These are phyloP conservation scores for Ustilago curta DNA, from an alignment of 1,284 basidiomycete genomes.

Conservation along the genomic window DNA sequence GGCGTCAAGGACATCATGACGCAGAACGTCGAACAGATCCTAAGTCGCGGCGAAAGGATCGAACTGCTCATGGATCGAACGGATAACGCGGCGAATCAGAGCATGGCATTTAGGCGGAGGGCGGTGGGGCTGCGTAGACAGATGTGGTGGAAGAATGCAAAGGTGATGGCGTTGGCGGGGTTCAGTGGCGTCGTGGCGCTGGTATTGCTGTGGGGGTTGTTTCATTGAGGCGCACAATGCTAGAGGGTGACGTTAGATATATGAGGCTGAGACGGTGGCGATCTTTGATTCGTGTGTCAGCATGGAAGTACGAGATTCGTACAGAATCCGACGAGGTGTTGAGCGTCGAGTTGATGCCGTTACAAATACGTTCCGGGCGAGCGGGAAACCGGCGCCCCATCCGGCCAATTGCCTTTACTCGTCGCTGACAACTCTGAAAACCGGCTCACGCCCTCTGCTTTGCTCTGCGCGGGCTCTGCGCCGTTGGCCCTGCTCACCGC, in stretches of 20 bases:
- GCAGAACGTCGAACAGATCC: slow-evolving; percentile 76
- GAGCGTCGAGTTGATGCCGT: no score
- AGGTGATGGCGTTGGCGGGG: slow-evolving; percentile 79
- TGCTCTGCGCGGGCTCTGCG: not conserved
- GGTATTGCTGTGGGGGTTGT: slow-evolving; percentile 36
- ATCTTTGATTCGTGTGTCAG: not conserved
- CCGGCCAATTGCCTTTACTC: slow-evolving; percentile 39
- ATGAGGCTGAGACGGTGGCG: not conserved
- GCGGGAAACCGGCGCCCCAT: slow-evolving; percentile 33
- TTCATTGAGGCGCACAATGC: slow-evolving; percentile 13
- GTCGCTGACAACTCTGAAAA: slow-evolving; percentile 31
- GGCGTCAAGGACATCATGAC: slow-evolving; percentile 98
- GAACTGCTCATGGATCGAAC: slow-evolving; percentile 97
- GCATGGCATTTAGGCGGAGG: slow-evolving; percentile 92
- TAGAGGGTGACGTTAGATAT: not conserved
- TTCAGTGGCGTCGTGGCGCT: slow-evolving; percentile 78
- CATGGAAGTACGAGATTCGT: not conserved
- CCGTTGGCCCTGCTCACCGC: slow-evolving; percentile 23
- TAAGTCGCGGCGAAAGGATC: slow-evolving; percentile 92
- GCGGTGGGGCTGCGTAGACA: slow-evolving; percentile 86
- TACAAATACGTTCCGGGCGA: slow-evolving; percentile 26
- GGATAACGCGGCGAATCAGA: slow-evolving; percentile 92
- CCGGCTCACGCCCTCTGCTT: not conserved
- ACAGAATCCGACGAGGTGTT: not conserved
- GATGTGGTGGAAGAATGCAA: slow-evolving; percentile 88